A percentile compares a stretch with the other conserved stretches of the same genome.
Conservation (phyloP, 1,284 basidiomycete genomes). For the Irpex sp. region DNA sequence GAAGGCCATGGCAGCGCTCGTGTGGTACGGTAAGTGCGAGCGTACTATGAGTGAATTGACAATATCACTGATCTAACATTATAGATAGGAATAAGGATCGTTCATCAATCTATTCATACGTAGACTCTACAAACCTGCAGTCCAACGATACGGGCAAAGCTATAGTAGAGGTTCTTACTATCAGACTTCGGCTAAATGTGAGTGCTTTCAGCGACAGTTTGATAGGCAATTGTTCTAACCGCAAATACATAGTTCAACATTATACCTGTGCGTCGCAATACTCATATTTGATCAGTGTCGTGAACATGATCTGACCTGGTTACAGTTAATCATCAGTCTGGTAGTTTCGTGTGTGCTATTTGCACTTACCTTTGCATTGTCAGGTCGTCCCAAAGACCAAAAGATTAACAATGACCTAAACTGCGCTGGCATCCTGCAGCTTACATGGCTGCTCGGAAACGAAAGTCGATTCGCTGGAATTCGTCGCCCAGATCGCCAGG, state of each 20-base stretch:
- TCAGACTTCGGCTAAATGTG: neutral
- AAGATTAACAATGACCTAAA: neutral
- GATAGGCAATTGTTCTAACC: too few relatives aligned
- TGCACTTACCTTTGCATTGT: neutral
- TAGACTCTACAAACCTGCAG: too few relatives aligned
- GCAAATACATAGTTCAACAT: neutral
- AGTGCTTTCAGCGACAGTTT: neutral
- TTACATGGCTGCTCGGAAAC: conserved; percentile 3
- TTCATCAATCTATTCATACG: too few relatives aligned
- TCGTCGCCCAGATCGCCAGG: too few relatives aligned
- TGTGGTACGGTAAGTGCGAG: conserved; percentile 6
- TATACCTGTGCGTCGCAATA: neutral
- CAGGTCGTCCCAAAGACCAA: neutral
- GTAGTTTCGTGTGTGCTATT: neutral
- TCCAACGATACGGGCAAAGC: too few relatives aligned
- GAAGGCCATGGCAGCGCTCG: neutral
- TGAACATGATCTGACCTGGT: too few relatives aligned
- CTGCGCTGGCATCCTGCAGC: neutral
- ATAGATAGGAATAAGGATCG: neutral
- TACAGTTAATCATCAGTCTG: neutral
- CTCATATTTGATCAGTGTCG: too few relatives aligned
- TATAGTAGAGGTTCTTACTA: too few relatives aligned
- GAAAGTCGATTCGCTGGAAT: neutral
- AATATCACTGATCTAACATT: too few relatives aligned
- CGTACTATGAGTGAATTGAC: too few relatives aligned